Evolutionary conservation across 495 filamentous ascomycete genomes (phyloP).

Genomic region (Penicillium pulvis): DNA sequence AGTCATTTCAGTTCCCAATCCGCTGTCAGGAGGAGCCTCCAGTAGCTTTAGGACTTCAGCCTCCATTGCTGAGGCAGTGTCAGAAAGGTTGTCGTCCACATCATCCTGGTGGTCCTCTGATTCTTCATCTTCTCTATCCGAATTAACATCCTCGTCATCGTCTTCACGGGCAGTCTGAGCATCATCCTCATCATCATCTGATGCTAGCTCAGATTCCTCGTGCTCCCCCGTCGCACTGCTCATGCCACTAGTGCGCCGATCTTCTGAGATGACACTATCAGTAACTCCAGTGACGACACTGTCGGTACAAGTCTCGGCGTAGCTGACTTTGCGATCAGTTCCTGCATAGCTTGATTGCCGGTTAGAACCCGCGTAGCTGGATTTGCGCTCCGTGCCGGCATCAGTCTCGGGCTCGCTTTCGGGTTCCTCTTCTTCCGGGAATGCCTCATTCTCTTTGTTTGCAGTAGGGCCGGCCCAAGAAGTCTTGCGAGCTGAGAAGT

Average conservation of each 20-base stretch:
- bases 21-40: constrained; percentile 47
- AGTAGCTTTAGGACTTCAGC: constrained; percentile 31
- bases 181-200: constrained; percentile 19
- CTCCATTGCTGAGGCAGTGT: constrained; percentile 35
- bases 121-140: constrained; percentile 18
- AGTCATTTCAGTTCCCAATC: constrained; percentile 45
- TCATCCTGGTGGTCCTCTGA: constrained; percentile 15
- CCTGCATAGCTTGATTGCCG: constrained; percentile 47
- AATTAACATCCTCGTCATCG: constrained; percentile 7
- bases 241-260: constrained; percentile 52
- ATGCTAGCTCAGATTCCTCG: constrained; percentile 13
- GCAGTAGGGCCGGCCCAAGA: constrained; percentile 66
- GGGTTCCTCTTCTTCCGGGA: constrained; percentile 55
- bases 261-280: constrained; percentile 50
- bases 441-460: constrained; percentile 64
- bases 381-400: constrained; percentile 52
- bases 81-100: constrained; percentile 23
- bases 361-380: constrained; percentile 26
- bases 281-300: constrained; percentile 41
- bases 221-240: constrained; percentile 30
- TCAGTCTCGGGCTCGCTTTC: constrained; percentile 50
- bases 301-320: constrained; percentile 41
- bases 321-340: constrained; percentile 50
- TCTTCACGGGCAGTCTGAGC: constrained; percentile 22
- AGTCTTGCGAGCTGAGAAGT: constrained; percentile 64